Conservation (phyloP, 2,329 filamentous ascomycete species). For the Talaromyces funiculosus region DNA sequence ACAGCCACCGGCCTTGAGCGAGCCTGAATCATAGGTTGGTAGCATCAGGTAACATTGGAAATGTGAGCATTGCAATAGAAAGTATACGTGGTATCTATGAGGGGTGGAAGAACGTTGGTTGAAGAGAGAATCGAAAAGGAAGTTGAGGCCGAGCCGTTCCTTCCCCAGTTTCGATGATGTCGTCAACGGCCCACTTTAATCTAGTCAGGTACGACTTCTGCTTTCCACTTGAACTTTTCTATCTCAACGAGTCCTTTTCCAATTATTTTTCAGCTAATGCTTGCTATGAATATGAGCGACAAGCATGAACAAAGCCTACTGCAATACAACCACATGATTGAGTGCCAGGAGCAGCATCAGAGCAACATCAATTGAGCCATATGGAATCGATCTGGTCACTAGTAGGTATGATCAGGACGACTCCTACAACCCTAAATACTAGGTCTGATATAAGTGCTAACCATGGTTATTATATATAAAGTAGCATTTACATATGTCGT, state of each 20-base stretch:
- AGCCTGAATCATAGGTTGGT: conserved; percentile 30
- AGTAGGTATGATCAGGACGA: conserved; percentile 46
- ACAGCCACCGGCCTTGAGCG: conserved; percentile 36
- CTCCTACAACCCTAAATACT: conserved; percentile 45
- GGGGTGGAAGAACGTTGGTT: background rate
- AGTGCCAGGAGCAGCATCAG: conserved; percentile 52
- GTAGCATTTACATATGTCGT: conserved; percentile 53
- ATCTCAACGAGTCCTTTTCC: background rate
- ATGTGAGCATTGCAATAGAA: background rate
- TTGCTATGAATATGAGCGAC: background rate
- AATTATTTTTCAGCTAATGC: background rate
- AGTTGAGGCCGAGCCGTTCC: background rate
- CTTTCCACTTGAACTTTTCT: background rate
- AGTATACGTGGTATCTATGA: background rate
- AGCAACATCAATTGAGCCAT: conserved; percentile 49
- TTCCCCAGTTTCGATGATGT: conserved; percentile 2
- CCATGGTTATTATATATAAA: conserved; percentile 55
- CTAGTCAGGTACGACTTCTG: background rate
- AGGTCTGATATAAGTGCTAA: conserved; percentile 48
- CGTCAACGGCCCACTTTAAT: background rate
- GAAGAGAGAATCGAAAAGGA: background rate
- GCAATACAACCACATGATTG: conserved; percentile 37
- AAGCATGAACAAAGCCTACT: background rate
- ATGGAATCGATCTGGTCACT: conserved; percentile 42
- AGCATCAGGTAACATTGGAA: background rate